Evolutionary conservation across 2,329 filamentous ascomycete genomes (phyloP).

Genomic region (Clonostachys solani): DNA sequence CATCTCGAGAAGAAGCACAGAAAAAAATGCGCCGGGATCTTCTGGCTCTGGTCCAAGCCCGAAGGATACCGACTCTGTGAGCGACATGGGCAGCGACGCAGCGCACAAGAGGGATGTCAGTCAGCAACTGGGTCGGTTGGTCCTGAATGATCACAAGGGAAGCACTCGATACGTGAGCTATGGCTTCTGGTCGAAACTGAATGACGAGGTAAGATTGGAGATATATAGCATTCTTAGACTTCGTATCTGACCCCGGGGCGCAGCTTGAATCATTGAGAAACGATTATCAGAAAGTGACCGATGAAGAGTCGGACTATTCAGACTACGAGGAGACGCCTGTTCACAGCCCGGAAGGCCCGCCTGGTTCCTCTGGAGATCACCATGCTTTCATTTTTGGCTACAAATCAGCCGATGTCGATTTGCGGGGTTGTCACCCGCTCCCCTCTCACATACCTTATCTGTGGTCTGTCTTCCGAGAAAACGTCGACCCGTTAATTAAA

Average conservation of each 20-base stretch:
- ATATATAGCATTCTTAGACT: background rate
- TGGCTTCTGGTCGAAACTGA: constrained; percentile 72
- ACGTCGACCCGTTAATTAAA: constrained; percentile 70
- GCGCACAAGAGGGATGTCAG: constrained; percentile 17
- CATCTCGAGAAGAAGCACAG: background rate
- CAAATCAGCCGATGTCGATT: constrained; percentile 64
- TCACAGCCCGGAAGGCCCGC: constrained; percentile 16
- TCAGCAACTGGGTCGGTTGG: constrained; percentile 61
- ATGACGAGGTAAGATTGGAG: constrained; percentile 56
- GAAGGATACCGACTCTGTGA: constrained; percentile 15
- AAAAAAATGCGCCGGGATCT: background rate
- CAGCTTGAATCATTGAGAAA: constrained; percentile 37
- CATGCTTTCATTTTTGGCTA: constrained; percentile 72
- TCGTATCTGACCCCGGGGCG: background rate
- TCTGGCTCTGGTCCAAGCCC: constrained; percentile 10
- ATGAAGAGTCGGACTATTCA: constrained; percentile 44
- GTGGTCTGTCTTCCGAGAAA: constrained; percentile 69
- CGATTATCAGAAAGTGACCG: constrained; percentile 40
- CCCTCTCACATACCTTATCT: constrained; percentile 62
- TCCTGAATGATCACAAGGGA: constrained; percentile 64
- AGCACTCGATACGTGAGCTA: constrained; percentile 72
- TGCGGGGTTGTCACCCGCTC: constrained; percentile 60
- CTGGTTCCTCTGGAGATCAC: constrained; percentile 37
- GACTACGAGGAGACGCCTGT: constrained; percentile 57
- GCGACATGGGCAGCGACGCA: constrained; percentile 25